phyloP scores from a whole-genome alignment of 192 early-diverging fungal genomes.

The Globomyces pollinis-pini region DNA sequence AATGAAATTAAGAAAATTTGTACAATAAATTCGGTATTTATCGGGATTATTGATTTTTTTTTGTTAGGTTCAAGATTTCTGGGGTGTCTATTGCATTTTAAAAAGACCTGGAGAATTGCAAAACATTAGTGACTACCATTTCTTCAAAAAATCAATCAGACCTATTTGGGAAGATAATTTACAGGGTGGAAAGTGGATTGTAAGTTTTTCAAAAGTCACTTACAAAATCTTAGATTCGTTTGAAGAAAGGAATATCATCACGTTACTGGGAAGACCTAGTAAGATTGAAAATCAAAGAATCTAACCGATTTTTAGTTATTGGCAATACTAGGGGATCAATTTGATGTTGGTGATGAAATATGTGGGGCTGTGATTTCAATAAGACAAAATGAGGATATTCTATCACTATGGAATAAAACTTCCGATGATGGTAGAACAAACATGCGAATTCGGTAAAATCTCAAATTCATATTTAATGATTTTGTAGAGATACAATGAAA shows the following conservation, averaged over 20 bases:
- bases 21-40: constrained; percentile 63
- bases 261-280: constrained; percentile 87
- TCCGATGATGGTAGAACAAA: constrained; percentile 79
- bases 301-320: constrained; percentile 50
- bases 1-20: constrained; percentile 78
- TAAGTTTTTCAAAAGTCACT: too few species aligned
- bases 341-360: constrained; percentile 80
- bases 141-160: constrained; percentile 85
- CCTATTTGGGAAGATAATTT: constrained; percentile 86
- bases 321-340: constrained; percentile 86
- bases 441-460: constrained; percentile 69
- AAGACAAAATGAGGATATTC: constrained; percentile 84
- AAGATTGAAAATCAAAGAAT: constrained; percentile 8
- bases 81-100: constrained; percentile 76
- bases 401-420: constrained; percentile 89
- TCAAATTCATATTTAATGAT: constrained; percentile 1
- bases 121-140: constrained; percentile 81
- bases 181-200: constrained; percentile 91
- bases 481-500: constrained; percentile 81
- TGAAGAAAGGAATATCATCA: constrained; percentile 86
- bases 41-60: constrained; percentile 15
- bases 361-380: constrained; percentile 92
- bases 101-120: constrained; percentile 76
- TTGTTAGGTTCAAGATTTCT: constrained; percentile 96
- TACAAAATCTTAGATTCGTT: too few species aligned